These are phyloP conservation scores for Monilinia vaccinii-corymbosi DNA, from an alignment of 2,329 filamentous ascomycete species.

Conservation along the genomic window DNA sequence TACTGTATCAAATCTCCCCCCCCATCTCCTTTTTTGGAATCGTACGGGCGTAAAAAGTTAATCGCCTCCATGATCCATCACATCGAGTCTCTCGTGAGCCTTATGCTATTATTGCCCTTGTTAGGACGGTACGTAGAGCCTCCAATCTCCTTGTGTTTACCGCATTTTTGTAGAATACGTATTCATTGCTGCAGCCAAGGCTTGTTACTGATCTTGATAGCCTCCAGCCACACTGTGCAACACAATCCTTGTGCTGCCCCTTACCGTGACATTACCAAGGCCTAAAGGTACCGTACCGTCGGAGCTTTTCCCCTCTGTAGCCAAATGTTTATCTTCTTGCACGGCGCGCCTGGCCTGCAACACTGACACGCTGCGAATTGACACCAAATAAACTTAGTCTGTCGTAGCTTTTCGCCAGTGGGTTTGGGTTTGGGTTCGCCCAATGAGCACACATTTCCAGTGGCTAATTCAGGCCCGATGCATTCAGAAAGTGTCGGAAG, in stretches of 20 bases:
- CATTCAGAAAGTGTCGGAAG: background rate
- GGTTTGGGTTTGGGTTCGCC: too few relatives aligned
- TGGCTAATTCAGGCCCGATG: background rate
- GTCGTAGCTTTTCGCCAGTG: background rate
- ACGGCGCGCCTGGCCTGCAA: conserved; percentile 4
- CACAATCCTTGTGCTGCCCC: background rate
- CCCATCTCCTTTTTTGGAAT: background rate
- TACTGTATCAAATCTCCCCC: background rate
- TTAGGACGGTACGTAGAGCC: conserved; percentile 1
- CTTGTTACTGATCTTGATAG: background rate
- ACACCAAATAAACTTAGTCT: background rate
- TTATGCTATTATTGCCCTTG: background rate
- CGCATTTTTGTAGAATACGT: background rate
- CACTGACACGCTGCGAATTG: background rate
- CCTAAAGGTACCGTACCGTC: background rate
- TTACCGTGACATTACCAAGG: conserved; percentile 3
- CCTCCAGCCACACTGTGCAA: background rate
- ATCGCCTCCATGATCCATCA: background rate
- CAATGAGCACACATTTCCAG: background rate
- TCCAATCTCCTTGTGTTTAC: background rate
- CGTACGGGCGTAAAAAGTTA: background rate
- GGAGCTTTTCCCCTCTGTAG: background rate
- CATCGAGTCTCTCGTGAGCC: background rate
- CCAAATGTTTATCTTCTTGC: background rate
- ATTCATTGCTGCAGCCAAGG: background rate